phyloP scores from a whole-genome alignment of 208 protist genomes.

The Polymyxa betae region DNA sequence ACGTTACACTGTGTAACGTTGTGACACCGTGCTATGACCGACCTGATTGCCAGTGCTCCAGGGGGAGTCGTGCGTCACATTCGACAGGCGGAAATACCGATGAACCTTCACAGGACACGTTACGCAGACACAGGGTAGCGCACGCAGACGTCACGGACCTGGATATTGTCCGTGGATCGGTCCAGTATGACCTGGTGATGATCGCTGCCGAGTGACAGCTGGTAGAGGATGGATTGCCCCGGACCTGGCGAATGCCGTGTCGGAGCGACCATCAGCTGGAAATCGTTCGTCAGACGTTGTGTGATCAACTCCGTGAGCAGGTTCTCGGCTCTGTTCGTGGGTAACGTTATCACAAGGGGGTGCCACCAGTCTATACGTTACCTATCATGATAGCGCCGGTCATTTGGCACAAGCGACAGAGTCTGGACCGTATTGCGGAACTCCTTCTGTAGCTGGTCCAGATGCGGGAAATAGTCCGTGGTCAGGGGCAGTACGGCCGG shows the following conservation, averaged over 20 bases:
- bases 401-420: constrained; percentile 24
- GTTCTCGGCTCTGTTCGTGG: neutral
- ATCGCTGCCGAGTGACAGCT: constrained; percentile 17
- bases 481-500: constrained; percentile 27
- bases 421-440: constrained; percentile 34
- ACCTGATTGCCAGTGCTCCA: neutral
- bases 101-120: neutral
- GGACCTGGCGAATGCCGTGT: neutral
- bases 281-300: constrained; percentile 50
- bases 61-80: neutral
- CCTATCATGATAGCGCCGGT: constrained; percentile 33
- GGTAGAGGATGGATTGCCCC: neutral
- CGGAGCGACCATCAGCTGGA: constrained; percentile 44
- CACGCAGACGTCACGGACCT: neutral
- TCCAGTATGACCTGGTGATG: constrained; percentile 30
- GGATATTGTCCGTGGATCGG: constrained; percentile 6
- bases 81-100: constrained; percentile 8
- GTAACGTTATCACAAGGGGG: neutral
- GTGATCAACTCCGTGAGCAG: constrained; percentile 30
- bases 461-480: constrained; percentile 26
- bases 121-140: neutral
- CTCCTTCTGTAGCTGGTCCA: constrained; percentile 1
- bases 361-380: neutral
- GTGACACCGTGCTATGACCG: neutral
- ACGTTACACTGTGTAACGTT: neutral